These are phyloP conservation scores for Favolaschia claudopus DNA, from an alignment of 768 basidiomycete genomes.

Conservation along the genomic window DNA sequence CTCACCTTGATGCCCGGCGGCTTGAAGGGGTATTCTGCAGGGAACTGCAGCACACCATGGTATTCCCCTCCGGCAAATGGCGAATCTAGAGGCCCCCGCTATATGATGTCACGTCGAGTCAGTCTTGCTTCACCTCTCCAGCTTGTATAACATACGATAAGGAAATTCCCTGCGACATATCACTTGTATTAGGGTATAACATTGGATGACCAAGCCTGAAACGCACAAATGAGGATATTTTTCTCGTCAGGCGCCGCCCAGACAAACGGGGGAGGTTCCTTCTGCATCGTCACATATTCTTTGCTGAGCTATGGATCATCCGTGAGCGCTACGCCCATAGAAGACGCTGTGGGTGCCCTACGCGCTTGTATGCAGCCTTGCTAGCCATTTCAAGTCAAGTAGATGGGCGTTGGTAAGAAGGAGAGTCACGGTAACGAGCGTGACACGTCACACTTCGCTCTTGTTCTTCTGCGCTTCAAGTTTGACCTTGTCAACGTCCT, in stretches of 20 bases:
- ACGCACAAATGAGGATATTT: constrained; percentile 94
- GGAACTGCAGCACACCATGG: constrained; percentile 91
- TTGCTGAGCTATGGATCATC: constrained; percentile 67
- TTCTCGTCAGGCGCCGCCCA: constrained; percentile 97
- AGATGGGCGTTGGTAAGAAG: constrained; percentile 11
- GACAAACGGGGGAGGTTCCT: constrained; percentile 92
- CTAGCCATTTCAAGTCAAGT: constrained; percentile 67
- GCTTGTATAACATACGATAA: constrained; percentile 69
- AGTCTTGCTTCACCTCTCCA: not conserved
- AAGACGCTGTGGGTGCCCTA: constrained; percentile 38
- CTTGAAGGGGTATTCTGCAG: constrained; percentile 95
- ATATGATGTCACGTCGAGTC: constrained; percentile 7
- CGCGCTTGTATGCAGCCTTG: constrained; percentile 88
- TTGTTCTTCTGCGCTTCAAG: not conserved
- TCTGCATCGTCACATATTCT: constrained; percentile 93
- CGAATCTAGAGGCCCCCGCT: constrained; percentile 95
- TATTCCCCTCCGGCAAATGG: constrained; percentile 94
- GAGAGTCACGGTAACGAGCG: not conserved
- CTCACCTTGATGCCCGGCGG: constrained; percentile 94
- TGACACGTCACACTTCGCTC: not conserved
- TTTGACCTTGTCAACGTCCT: not conserved
- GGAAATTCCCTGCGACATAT: constrained; percentile 80
- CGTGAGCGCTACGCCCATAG: constrained; percentile 7
- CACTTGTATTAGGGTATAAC: constrained; percentile 6
- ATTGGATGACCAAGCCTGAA: not conserved